Base-by-base conservation (phyloP, 1,284 basidiomycete species). In the Macrocystidia cucumis region DNA sequence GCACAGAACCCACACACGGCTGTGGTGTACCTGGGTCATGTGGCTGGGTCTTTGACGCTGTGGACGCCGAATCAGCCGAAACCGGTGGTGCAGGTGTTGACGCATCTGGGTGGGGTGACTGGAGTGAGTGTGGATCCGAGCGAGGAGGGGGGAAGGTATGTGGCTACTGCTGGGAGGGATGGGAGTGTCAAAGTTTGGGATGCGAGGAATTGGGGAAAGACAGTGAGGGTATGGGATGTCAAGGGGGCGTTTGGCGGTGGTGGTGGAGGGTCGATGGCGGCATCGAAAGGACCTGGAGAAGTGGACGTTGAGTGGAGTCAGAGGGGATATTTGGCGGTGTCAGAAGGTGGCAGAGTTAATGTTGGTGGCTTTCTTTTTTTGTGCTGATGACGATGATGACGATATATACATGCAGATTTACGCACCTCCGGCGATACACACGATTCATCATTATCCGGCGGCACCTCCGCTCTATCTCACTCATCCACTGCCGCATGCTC, bases 21-120 rank as follows among this genome's bases (percentile, higher is more conserved):
- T 11, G 91, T 98, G 42, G 81, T 98, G 35, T 81, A 97, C 46
- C 77, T 97, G 7, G 96, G 95, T 0, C 93, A 98, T 51, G 78
- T 88, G 48, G 95, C 93, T 52, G 88, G 89, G 1, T 83, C 82
- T 4, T 87, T 98, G 19, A 93, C 92, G 0, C 68, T 98, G 6
- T 98, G 93, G 92, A 96, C 93, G 4, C 96, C 95, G 0, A 97
- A 96, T 49, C 68, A 95, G 5, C 78, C 90, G 0, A 83, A 89
- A 32, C 87, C 95, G 0, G 91, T 91, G 1, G 88, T 98, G 29
- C 90, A 88, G 45, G 71, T 98, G 1, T 74, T 97, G 3, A 88
- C 95, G 0, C 95, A 98, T 53, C 67, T 90, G 0, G 92, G 93
- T 0, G 91, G 92, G 0, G 79, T 98, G 1, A 72, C 77, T 0